phyloP scores from a whole-genome alignment of 2,329 filamentous ascomycete genomes.

The Canariomyces notabilis region DNA sequence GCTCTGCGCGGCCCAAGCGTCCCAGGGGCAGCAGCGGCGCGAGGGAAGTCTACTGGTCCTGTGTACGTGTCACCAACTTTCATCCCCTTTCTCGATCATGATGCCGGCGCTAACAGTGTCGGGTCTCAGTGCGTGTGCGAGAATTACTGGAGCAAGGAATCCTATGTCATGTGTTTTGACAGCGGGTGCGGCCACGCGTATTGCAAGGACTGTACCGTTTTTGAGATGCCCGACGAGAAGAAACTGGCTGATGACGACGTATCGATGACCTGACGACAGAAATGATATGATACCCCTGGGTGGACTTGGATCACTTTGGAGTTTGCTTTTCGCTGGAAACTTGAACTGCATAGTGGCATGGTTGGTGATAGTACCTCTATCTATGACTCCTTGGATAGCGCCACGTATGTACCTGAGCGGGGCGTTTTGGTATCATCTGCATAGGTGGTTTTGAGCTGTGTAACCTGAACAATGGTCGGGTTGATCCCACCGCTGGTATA shows the following conservation, averaged over 20 bases:
- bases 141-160: conserved; percentile 1
- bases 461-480: too few species aligned
- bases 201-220: conserved; percentile 5
- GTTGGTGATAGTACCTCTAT: too few species aligned
- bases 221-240: neutral
- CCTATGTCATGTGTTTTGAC: conserved; percentile 7
- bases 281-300: neutral
- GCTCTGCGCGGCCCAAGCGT: conserved; percentile 1
- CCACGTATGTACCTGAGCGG: too few species aligned
- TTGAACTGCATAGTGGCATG: too few species aligned
- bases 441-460: too few species aligned
- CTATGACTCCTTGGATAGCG: too few species aligned
- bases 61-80: conserved; percentile 7
- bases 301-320: neutral
- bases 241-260: neutral
- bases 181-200: conserved; percentile 4
- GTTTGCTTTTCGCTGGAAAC: too few species aligned
- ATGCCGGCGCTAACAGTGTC: neutral
- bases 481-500: too few species aligned
- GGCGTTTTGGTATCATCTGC: too few species aligned
- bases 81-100: neutral
- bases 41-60: conserved; percentile 10
- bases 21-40: conserved; percentile 1
- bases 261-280: neutral
- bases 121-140: conserved; percentile 8